phyloP scores from a whole-genome alignment of 164 flowering plant genomes.

The Saururus chinensis region DNA sequence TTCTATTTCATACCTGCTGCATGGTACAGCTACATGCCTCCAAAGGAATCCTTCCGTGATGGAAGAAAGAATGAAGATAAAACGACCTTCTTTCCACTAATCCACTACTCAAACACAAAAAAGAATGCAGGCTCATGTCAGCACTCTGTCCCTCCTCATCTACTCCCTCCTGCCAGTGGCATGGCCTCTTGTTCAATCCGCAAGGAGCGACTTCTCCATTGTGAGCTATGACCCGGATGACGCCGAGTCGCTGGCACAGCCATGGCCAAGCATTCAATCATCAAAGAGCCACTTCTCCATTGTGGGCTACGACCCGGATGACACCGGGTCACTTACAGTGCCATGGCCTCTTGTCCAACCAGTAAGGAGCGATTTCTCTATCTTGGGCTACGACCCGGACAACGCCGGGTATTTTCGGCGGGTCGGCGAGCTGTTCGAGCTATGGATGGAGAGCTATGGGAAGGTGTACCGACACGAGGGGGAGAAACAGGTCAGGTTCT shows the following conservation, averaged over 20 bases:
- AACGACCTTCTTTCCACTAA: no score
- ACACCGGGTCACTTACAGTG: not conserved
- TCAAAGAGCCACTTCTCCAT: no score
- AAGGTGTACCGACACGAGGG: not conserved
- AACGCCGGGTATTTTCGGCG: not conserved
- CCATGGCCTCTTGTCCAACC: not conserved
- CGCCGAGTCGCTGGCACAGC: not conserved
- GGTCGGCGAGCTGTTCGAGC: not conserved
- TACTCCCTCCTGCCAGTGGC: not conserved
- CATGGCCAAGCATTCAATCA: no score
- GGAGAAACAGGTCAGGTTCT: not conserved
- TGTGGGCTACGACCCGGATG: not conserved
- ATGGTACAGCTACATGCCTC: no score
- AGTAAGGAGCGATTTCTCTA: not conserved
- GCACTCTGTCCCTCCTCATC: not conserved
- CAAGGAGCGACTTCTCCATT: not conserved
- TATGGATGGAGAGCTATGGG: not conserved
- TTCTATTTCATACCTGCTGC: no score
- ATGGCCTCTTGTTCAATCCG: not conserved
- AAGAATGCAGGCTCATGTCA: conserved; percentile 34
- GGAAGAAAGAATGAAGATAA: no score
- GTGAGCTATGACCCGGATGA: not conserved
- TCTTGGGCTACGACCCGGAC: not conserved
- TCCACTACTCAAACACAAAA: conserved; percentile 5
- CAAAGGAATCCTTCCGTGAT: no score